Conservation (phyloP, 257 asterid genomes). For the Jaltomata sinuosa region DNA sequence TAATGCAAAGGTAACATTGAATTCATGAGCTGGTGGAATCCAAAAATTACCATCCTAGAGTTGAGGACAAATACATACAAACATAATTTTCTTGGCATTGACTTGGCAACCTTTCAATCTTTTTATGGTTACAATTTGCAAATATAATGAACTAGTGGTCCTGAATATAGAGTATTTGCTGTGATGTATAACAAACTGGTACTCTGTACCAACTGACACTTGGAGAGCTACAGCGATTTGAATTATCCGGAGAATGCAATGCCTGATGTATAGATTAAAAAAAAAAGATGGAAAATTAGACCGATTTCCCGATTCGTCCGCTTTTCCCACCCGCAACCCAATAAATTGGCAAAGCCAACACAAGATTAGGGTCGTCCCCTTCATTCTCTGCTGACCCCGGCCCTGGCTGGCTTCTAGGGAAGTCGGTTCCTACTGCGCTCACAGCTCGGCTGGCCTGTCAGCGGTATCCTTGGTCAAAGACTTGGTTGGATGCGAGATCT, state of each 20-base stretch:
- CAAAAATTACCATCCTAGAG: not conserved
- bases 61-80: not conserved
- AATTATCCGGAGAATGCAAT: not conserved
- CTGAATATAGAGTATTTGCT: not conserved
- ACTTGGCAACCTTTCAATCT: not conserved
- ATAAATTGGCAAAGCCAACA: too few species aligned
- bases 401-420: too few species aligned
- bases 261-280: not conserved
- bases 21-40: not conserved
- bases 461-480: too few species aligned
- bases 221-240: not conserved
- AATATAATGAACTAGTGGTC: not conserved
- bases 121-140: not conserved
- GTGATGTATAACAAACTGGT: not conserved
- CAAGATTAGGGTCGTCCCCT: too few species aligned
- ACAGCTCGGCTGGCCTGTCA: too few species aligned
- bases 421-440: too few species aligned
- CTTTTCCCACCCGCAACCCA: too few species aligned
- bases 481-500: too few species aligned
- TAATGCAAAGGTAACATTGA: too few species aligned
- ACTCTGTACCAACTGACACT: not conserved
- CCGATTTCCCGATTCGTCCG: not conserved
- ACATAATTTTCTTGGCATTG: not conserved
- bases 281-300: not conserved
- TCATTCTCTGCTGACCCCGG: too few species aligned